Evolutionary conservation across 257 asterid species (phyloP).

Genomic region (Solanum megistacrolobum): DNA sequence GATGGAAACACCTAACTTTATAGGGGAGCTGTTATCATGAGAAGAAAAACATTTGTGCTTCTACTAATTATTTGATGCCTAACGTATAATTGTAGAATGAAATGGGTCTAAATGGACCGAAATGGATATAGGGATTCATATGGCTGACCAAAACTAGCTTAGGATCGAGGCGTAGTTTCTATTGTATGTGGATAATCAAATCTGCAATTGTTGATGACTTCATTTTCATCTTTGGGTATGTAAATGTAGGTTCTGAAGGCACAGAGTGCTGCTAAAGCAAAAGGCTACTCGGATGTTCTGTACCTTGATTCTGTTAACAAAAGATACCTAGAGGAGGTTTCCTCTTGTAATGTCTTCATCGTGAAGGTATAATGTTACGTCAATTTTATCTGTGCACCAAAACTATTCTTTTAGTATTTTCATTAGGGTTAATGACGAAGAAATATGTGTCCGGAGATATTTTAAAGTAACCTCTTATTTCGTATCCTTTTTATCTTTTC

Average conservation of each 20-base stretch:
- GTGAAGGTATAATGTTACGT: slow-evolving; percentile 47
- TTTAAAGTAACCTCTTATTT: not conserved
- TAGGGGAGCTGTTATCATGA: not conserved
- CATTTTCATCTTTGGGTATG: not conserved
- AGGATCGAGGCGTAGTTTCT: not conserved
- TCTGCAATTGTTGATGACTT: not conserved
- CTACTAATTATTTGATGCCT: not conserved
- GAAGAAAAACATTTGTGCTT: not conserved
- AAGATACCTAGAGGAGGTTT: slow-evolving; percentile 86
- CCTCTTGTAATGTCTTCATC: slow-evolving; percentile 87
- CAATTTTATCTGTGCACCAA: not conserved
- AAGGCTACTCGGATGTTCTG: slow-evolving; percentile 85
- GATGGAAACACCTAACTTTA: not conserved
- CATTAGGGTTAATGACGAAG: not conserved
- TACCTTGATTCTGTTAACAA: slow-evolving; percentile 76
- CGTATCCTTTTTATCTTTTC: not conserved
- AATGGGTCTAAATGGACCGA: not conserved
- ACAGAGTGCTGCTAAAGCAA: slow-evolving; percentile 89
- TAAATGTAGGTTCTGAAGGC: slow-evolving; percentile 66
- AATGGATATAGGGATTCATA: not conserved
- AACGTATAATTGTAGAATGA: not conserved
- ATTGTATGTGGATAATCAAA: not conserved
- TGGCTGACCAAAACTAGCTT: not conserved
- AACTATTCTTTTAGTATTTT: not conserved
- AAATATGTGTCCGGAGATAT: not conserved